A percentile compares a stretch with the other conserved stretches of the same genome.
These are phyloP conservation scores for Albophoma yamanashiensis DNA, from an alignment of 2,329 filamentous ascomycete species.

Conservation along the genomic window DNA sequence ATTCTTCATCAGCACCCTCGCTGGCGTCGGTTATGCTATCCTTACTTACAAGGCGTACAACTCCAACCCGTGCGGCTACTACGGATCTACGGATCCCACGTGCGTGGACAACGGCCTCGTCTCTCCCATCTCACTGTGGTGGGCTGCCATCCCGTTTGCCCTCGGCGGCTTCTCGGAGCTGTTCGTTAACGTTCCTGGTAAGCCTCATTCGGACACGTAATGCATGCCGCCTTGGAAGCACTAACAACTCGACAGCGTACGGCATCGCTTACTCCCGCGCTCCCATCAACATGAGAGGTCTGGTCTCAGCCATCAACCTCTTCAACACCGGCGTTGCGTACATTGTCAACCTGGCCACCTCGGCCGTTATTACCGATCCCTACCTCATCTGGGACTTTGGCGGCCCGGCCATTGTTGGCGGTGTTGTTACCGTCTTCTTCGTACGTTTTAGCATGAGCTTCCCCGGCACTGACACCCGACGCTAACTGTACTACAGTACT, in stretches of 20 bases:
- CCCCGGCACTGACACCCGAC: not conserved
- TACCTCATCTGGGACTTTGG: constrained; percentile 39
- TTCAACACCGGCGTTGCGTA: constrained; percentile 36
- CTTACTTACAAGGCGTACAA: constrained; percentile 50
- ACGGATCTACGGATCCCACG: constrained; percentile 12
- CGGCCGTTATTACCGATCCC: constrained; percentile 35
- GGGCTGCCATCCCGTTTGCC: constrained; percentile 11
- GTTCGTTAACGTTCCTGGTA: constrained; percentile 15
- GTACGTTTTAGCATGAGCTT: constrained; percentile 1
- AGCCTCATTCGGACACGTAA: not conserved
- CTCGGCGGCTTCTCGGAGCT: constrained; percentile 18
- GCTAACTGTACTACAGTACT: constrained; percentile 3
- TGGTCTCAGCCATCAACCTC: constrained; percentile 38
- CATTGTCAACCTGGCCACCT: constrained; percentile 31
- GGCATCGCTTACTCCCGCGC: constrained; percentile 41
- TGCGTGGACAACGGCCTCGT: constrained; percentile 12
- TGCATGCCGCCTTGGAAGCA: not conserved
- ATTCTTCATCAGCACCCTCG: constrained; percentile 36
- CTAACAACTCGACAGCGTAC: constrained; percentile 22
- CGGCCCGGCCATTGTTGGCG: constrained; percentile 34
- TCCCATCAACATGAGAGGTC: constrained; percentile 38
- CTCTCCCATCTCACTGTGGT: constrained; percentile 14
- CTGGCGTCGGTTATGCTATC: constrained; percentile 45
- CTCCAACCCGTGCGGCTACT: constrained; percentile 33
- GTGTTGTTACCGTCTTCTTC: constrained; percentile 30